phyloP scores from a whole-genome alignment of 306 rosid species.

The Hippophae gyantsensis region DNA sequence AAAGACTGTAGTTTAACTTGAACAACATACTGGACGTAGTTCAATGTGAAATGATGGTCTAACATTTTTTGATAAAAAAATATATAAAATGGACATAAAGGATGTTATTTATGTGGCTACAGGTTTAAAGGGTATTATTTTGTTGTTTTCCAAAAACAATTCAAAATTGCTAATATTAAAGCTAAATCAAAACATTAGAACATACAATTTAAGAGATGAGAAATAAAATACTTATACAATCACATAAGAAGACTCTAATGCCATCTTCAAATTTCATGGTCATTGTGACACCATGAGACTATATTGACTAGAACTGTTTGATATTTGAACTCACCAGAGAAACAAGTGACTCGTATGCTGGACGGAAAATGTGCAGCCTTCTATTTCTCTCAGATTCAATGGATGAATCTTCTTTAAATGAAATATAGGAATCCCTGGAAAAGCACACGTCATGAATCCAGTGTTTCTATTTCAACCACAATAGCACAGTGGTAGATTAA shows the following conservation, averaged over 20 bases:
- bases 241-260: neutral
- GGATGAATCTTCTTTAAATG: slow-evolving; percentile 57
- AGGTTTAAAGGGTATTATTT: too few species aligned
- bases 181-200: too few species aligned
- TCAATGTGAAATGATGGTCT: too few species aligned
- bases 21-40: too few species aligned
- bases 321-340: slow-evolving; percentile 52
- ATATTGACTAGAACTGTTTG: neutral
- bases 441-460: slow-evolving; percentile 19
- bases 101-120: too few species aligned
- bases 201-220: too few species aligned
- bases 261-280: too few species aligned
- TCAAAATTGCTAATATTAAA: too few species aligned
- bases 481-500: neutral
- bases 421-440: slow-evolving; percentile 66
- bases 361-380: slow-evolving; percentile 76
- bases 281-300: neutral
- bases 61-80: too few species aligned
- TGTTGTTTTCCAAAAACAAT: too few species aligned
- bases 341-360: slow-evolving; percentile 90
- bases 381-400: slow-evolving; percentile 83
- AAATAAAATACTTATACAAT: neutral
- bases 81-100: too few species aligned
- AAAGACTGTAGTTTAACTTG: too few species aligned
- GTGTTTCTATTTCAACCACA: slow-evolving; percentile 20